Percentiles rank a stretch among this genome's conserved stretches.
Evolutionary conservation across 75 land plant species (phyloP).

Genomic region (Picea glauca): DNA sequence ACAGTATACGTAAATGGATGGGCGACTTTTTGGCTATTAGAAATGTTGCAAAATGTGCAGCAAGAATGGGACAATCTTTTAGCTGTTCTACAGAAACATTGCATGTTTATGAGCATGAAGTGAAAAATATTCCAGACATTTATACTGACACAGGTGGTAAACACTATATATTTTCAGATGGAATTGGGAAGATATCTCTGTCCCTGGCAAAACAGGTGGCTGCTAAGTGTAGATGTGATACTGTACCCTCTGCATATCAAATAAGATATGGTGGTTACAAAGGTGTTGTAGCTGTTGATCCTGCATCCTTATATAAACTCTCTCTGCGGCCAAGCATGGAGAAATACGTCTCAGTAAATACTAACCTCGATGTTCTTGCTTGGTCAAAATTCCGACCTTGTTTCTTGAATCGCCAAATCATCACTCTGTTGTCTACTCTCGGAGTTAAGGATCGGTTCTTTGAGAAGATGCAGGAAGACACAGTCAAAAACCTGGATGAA

Average conservation of each 20-base stretch:
- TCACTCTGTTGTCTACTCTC: slow-evolving; percentile 81
- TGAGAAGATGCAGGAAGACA: slow-evolving; percentile 61
- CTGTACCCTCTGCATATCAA: slow-evolving; percentile 81
- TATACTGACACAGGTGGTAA: slow-evolving; percentile 7
- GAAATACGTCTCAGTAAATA: slow-evolving; percentile 67
- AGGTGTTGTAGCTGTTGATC: slow-evolving; percentile 97
- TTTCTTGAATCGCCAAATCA: slow-evolving; percentile 80
- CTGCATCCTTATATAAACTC: slow-evolving; percentile 51
- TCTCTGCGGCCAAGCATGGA: slow-evolving; percentile 80
- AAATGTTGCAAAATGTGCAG: slow-evolving; percentile 97
- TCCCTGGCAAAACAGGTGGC: slow-evolving; percentile 69
- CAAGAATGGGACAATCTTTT: slow-evolving; percentile 95
- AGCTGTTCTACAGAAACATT: slow-evolving; percentile 81
- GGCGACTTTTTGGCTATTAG: slow-evolving; percentile 71
- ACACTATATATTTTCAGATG: slow-evolving; percentile 41
- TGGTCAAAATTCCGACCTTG: slow-evolving; percentile 66
- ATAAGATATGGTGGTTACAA: slow-evolving; percentile 93
- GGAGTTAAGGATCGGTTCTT: slow-evolving; percentile 69
- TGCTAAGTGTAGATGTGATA: slow-evolving; percentile 40
- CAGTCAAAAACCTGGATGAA: slow-evolving; percentile 43
- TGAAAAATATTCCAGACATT: slow-evolving; percentile 61
- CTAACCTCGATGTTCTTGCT: slow-evolving; percentile 65
- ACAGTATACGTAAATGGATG: slow-evolving; percentile 77
- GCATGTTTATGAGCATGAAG: slow-evolving; percentile 45
- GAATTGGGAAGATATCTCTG: slow-evolving; percentile 90